phyloP scores from a whole-genome alignment of 2,329 filamentous ascomycete species.

The Calonectria honghensis region DNA sequence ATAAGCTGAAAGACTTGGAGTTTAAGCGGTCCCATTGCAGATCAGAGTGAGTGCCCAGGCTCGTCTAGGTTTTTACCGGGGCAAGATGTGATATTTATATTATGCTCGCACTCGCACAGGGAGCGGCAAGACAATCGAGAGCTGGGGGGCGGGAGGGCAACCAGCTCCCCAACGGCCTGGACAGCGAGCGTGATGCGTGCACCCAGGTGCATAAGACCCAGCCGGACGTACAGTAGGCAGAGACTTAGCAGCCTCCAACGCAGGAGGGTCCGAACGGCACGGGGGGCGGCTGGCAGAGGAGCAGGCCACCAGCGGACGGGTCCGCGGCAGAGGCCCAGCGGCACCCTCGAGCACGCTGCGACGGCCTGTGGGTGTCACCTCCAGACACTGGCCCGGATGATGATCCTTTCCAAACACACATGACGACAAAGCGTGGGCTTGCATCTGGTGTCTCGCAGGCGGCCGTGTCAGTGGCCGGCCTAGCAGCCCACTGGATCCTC shows the following conservation, averaged over 20 bases:
- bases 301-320: conserved; percentile 13
- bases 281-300: conserved; percentile 11
- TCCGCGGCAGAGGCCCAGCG: neutral
- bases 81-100: conserved; percentile 41
- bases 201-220: conserved; percentile 10
- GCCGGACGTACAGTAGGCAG: conserved; percentile 23
- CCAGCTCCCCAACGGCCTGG: conserved; percentile 41
- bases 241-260: conserved; percentile 1
- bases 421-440: conserved; percentile 51
- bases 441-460: conserved; percentile 51
- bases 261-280: conserved; percentile 20
- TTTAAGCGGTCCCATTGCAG: conserved; percentile 21
- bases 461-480: conserved; percentile 47
- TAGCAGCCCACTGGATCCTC: conserved; percentile 32
- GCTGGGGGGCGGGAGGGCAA: conserved; percentile 16
- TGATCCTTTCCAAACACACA: conserved; percentile 45
- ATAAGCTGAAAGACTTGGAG: conserved; percentile 31
- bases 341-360: neutral
- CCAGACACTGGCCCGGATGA: conserved; percentile 30
- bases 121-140: conserved; percentile 15
- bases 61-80: conserved; percentile 20
- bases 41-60: neutral
- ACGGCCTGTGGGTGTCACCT: conserved; percentile 9
- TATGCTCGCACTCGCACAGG: conserved; percentile 8
- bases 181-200: conserved; percentile 18